phyloP scores from a whole-genome alignment of 2,329 filamentous ascomycete genomes.

The Grosmannia huntii region DNA sequence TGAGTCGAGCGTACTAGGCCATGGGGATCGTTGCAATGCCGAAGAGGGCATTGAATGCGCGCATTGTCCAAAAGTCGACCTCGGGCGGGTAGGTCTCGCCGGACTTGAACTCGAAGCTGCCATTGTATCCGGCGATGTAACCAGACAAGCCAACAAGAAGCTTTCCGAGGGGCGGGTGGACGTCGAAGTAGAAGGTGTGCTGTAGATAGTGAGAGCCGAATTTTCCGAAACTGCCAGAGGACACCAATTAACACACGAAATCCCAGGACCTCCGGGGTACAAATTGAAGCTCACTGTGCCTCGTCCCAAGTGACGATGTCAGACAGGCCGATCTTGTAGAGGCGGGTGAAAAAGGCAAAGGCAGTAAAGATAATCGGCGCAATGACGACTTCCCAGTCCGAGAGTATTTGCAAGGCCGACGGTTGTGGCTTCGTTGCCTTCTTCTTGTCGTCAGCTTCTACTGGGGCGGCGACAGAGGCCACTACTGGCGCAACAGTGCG shows the following conservation, averaged over 20 bases:
- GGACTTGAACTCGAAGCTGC: conserved; percentile 98
- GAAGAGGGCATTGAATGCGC: conserved; percentile 91
- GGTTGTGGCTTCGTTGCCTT: conserved; percentile 42
- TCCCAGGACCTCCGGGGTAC: neutral
- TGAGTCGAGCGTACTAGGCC: conserved; percentile 51
- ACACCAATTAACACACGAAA: neutral
- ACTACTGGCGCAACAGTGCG: conserved; percentile 34
- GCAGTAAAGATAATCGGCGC: conserved; percentile 48
- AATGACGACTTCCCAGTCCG: conserved; percentile 50
- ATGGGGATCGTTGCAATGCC: conserved; percentile 85
- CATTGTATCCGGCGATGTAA: conserved; percentile 95
- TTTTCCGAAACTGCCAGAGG: conserved; percentile 63
- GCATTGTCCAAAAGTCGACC: conserved; percentile 97
- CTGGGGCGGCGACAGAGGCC: conserved; percentile 21
- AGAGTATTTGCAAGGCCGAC: conserved; percentile 48
- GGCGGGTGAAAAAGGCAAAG: conserved; percentile 51
- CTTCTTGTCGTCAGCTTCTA: conserved; percentile 47
- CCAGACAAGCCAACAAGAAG: conserved; percentile 96
- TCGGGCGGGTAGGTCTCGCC: conserved; percentile 90
- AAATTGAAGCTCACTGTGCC: conserved; percentile 40
- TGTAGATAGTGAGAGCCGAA: conserved; percentile 99
- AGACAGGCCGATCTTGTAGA: conserved; percentile 58
- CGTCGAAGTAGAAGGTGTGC: conserved; percentile 97
- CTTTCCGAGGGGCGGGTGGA: conserved; percentile 79
- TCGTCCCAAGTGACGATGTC: conserved; percentile 57